phyloP scores from a whole-genome alignment of 768 basidiomycete species.

The Chalciporus sphaerocephalus region DNA sequence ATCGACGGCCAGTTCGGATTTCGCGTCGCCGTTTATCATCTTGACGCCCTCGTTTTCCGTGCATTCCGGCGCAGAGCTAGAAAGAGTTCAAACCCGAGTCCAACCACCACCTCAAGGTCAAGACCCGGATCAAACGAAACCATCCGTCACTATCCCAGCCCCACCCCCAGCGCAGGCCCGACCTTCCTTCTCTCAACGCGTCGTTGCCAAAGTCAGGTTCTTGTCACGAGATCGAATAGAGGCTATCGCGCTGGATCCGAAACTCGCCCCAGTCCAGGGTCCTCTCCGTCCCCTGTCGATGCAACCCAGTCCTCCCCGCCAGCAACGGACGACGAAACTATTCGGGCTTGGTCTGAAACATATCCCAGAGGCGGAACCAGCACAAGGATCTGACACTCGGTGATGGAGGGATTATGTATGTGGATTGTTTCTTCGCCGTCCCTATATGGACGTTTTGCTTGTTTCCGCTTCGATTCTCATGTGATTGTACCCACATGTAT shows the following conservation, averaged over 20 bases:
- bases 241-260: constrained; percentile 28
- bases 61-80: constrained; percentile 1
- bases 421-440: background rate
- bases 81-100: background rate
- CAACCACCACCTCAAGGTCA: background rate
- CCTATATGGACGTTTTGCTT: background rate
- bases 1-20: constrained; percentile 6
- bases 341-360: constrained; percentile 21
- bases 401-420: background rate
- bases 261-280: constrained; percentile 31
- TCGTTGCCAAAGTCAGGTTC: constrained; percentile 14
- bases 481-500: constrained; percentile 2
- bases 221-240: constrained; percentile 25
- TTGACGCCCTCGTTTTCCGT: constrained; percentile 15
- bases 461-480: constrained; percentile 1
- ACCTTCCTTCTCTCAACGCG: constrained; percentile 7
- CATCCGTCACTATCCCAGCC: background rate
- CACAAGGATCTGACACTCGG: background rate
- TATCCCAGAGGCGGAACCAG: background rate
- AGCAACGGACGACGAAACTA: constrained; percentile 12
- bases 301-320: constrained; percentile 13
- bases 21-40: constrained; percentile 12
- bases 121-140: background rate
- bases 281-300: constrained; percentile 31
- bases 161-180: background rate